Percentiles rank a stretch among this genome's conserved stretches.
phyloP scores from a whole-genome alignment of 1,284 basidiomycete genomes.

The Neolentinus lepideus region DNA sequence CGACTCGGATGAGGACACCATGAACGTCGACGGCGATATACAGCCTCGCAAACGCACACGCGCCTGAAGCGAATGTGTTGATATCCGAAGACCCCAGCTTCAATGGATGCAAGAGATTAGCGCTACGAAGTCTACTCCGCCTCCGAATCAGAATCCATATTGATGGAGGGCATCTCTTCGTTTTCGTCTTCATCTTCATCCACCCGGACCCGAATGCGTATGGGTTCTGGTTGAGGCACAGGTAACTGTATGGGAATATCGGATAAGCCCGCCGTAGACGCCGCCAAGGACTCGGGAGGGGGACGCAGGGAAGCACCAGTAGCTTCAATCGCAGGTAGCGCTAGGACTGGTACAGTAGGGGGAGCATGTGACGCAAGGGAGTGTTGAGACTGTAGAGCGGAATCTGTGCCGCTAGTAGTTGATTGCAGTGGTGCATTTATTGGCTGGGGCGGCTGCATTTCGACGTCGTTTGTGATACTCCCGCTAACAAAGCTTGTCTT shows the following conservation, averaged over 20 bases:
- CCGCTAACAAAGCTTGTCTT: neutral
- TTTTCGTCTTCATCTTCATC: conserved; percentile 46
- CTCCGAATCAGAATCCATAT: conserved; percentile 43
- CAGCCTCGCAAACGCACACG: conserved; percentile 21
- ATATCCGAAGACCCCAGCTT: too few relatives aligned
- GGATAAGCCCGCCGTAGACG: neutral
- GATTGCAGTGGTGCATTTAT: too few relatives aligned
- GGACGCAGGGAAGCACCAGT: neutral
- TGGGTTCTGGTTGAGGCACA: neutral
- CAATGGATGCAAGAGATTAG: neutral
- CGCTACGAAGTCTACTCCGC: conserved; percentile 10
- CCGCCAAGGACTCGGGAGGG: neutral
- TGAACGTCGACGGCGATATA: conserved; percentile 6
- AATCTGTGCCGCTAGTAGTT: neutral
- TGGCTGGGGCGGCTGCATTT: too few relatives aligned
- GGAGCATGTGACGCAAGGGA: neutral
- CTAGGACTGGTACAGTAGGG: neutral
- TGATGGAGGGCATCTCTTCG: conserved; percentile 46
- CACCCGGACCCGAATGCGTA: conserved; percentile 17
- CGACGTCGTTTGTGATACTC: too few relatives aligned
- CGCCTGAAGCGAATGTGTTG: neutral
- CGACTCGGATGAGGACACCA: conserved; percentile 33
- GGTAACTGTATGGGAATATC: neutral
- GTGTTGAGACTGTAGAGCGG: neutral
- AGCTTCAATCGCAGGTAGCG: neutral